Evolutionary conservation across 305 asterid species (phyloP).

Genomic region (Solanum hybrid): DNA sequence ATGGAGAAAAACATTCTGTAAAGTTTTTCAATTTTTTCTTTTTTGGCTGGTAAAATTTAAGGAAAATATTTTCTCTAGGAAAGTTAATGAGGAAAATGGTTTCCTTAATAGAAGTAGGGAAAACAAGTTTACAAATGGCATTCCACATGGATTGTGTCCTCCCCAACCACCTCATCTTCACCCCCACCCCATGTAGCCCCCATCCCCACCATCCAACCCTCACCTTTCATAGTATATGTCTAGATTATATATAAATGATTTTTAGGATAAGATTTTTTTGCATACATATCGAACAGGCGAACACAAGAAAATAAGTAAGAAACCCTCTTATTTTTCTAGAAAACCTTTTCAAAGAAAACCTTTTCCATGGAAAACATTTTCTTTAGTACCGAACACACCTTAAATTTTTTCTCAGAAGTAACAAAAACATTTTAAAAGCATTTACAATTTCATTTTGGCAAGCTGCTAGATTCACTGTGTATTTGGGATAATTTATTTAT

Average conservation of each 20-base stretch:
- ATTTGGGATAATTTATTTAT: not conserved
- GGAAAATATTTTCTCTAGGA: not conserved
- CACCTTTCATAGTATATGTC: not conserved
- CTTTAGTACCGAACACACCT: not conserved
- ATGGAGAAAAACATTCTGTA: not conserved
- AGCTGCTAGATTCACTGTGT: not conserved
- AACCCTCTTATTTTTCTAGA: not conserved
- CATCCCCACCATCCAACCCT: not conserved
- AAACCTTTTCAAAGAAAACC: too few relatives aligned
- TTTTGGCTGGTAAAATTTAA: not conserved
- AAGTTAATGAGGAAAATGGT: not conserved
- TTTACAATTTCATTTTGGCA: not conserved
- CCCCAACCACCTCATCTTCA: not conserved
- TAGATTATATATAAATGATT: not conserved
- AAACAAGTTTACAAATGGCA: not conserved
- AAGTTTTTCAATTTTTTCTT: not conserved
- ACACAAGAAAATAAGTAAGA: not conserved
- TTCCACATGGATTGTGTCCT: not conserved
- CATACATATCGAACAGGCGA: not conserved
- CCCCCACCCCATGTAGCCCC: not conserved
- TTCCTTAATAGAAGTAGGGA: not conserved
- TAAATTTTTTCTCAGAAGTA: not conserved
- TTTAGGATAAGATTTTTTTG: not conserved
- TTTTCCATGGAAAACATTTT: too few relatives aligned
- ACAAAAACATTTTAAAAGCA: not conserved